Base-by-base conservation (phyloP, 345 rosid species). In the Trapa incisa region DNA sequence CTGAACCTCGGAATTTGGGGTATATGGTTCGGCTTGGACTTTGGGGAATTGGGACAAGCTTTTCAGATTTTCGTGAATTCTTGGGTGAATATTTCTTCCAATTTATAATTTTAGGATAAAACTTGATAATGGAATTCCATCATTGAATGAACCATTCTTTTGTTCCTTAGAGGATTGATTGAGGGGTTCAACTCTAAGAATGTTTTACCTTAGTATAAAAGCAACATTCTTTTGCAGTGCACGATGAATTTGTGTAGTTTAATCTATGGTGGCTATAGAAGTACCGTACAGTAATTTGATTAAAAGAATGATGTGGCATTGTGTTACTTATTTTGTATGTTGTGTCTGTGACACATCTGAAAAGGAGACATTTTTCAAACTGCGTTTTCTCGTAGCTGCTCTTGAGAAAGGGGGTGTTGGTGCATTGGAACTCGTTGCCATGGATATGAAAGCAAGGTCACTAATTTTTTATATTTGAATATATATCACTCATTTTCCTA, bases 391-490 rank as follows among this genome's bases (percentile, higher is more conserved):
- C 68, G 75, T 91, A 93, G 99, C 80, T 78, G 92, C 96, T 72
- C 83, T 94, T 73, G 99, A 94, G 58, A 94, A 94, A 76, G 97
- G 99, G 48, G 99, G 99, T 45, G 97, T 89, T 64, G 99, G 99
- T 54, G 97, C 99, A 13, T 74, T 94, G 76, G 99, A 94, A 82
- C 94, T 94, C 76, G 97, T 94, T 79, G 99, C 99, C 64, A 94
- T 94, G 99, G 99, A 94, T 83, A 94, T 94, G 99, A 94, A 94
- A 88, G 97, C 97, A 50, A 90, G 99, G 99, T 92, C 60, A 54
- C 9, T 37, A 32, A 11, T 58, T 16, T 58, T 58, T 54, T 33
- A 54, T 54, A 35, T 33, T 58, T 58, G 63, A 29, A 45, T 6
- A 58, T 58, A 32, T 61, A 67, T 75, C 47, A 5, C 36, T 4